These are phyloP conservation scores for Fusarium citri DNA, from an alignment of 2,329 filamentous ascomycete species.

Conservation along the genomic window DNA sequence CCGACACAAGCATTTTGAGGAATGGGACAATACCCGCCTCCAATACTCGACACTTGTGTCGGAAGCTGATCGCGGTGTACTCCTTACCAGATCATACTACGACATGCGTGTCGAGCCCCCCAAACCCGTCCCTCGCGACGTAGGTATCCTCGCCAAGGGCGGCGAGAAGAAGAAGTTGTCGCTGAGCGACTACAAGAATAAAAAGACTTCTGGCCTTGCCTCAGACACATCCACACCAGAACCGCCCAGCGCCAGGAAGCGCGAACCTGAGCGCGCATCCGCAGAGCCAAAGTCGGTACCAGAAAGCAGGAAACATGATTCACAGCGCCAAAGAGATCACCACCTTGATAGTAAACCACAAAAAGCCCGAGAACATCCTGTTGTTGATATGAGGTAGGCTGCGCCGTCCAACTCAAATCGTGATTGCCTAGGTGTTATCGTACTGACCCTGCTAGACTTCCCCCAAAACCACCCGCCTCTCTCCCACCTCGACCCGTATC, in stretches of 20 bases:
- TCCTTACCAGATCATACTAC: conserved; percentile 68
- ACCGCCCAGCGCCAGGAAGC: conserved; percentile 48
- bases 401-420: not conserved
- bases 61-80: conserved; percentile 68
- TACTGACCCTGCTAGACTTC: conserved; percentile 48
- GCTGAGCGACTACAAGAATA: conserved; percentile 70
- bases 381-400: conserved; percentile 49
- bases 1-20: conserved; percentile 55
- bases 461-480: conserved; percentile 52
- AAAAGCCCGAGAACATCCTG: conserved; percentile 46
- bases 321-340: conserved; percentile 39
- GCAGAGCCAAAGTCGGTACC: conserved; percentile 38
- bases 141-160: conserved; percentile 55
- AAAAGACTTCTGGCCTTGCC: conserved; percentile 54
- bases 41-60: conserved; percentile 69
- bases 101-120: conserved; percentile 66
- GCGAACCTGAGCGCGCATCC: conserved; percentile 48
- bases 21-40: conserved; percentile 62
- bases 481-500: conserved; percentile 54
- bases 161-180: conserved; percentile 68
- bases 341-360: conserved; percentile 48
- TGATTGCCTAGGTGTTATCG: conserved; percentile 6
- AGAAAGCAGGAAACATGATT: conserved; percentile 44
- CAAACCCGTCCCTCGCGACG: conserved; percentile 53
- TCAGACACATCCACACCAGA: conserved; percentile 55